phyloP scores from a whole-genome alignment of 176 grass and related monocot genomes.

The Pontederia paniculata region DNA sequence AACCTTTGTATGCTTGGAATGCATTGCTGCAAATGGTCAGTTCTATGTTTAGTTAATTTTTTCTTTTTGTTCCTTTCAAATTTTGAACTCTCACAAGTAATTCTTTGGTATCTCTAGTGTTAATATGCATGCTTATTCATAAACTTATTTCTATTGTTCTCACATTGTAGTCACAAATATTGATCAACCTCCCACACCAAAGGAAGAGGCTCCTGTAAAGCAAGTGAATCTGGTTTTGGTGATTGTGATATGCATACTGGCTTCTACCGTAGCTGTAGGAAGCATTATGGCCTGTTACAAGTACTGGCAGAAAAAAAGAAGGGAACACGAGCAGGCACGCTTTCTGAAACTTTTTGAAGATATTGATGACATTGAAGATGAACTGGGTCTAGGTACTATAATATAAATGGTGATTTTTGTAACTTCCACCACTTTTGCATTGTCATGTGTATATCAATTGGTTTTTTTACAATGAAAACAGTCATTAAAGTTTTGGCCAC shows the following conservation, averaged over 20 bases:
- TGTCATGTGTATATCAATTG: no score
- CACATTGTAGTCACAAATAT: background rate
- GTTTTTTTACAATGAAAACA: no score
- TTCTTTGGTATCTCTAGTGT: background rate
- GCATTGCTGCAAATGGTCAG: slow-evolving; percentile 43
- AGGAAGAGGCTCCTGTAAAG: background rate
- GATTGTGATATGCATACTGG: slow-evolving; percentile 44
- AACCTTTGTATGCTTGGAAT: slow-evolving; percentile 62
- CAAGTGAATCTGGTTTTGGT: background rate
- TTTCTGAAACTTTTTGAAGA: slow-evolving; percentile 88
- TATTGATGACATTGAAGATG: slow-evolving; percentile 77
- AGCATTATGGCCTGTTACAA: slow-evolving; percentile 41
- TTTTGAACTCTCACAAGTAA: no score
- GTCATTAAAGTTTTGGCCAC: no score
- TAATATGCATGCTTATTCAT: background rate
- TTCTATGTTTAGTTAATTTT: background rate
- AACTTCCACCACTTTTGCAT: no score
- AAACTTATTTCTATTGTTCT: background rate
- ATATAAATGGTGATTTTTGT: slow-evolving; percentile 15
- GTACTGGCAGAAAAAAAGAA: slow-evolving; percentile 63
- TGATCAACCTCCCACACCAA: slow-evolving; percentile 3
- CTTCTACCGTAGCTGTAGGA: slow-evolving; percentile 30
- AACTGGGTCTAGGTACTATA: slow-evolving; percentile 56
- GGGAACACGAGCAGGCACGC: slow-evolving; percentile 54
- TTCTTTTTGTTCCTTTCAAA: background rate